Percentiles rank a stretch among this genome's conserved stretches.
Conservation (phyloP, 2,329 filamentous ascomycete species). For the Stachybotrys elegans region DNA sequence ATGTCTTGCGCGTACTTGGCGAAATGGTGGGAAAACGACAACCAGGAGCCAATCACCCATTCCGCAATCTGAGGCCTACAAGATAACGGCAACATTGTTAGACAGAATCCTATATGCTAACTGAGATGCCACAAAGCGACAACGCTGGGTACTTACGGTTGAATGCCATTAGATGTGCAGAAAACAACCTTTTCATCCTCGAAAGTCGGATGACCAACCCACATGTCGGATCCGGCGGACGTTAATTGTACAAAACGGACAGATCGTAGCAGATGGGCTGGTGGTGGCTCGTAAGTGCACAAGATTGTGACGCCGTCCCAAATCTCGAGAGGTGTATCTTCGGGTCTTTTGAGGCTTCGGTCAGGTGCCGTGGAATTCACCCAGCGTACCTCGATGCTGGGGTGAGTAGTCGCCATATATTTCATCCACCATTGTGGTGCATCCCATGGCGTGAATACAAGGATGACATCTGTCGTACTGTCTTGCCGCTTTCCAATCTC, state of each 20-base stretch:
- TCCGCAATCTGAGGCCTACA: slow-evolving; percentile 32
- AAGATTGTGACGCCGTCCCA: slow-evolving; percentile 38
- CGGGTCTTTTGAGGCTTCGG: too few relatives aligned
- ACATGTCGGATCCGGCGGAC: slow-evolving; percentile 38
- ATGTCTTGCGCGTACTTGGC: slow-evolving; percentile 21
- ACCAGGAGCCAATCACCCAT: slow-evolving; percentile 32
- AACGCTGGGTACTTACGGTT: slow-evolving; percentile 27
- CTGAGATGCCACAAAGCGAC: not conserved
- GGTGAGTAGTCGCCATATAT: too few relatives aligned
- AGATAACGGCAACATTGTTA: not conserved
- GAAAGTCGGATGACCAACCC: slow-evolving; percentile 29
- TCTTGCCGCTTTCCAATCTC: too few relatives aligned
- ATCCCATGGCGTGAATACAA: too few relatives aligned
- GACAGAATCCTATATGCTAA: not conserved
- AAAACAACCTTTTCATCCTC: slow-evolving; percentile 29
- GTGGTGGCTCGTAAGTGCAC: slow-evolving; percentile 24
- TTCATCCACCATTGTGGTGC: too few relatives aligned
- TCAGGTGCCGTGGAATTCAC: too few relatives aligned
- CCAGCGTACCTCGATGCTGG: too few relatives aligned
- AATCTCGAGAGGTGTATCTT: slow-evolving; percentile 18
- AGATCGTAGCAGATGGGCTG: slow-evolving; percentile 22
- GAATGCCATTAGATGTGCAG: slow-evolving; percentile 35
- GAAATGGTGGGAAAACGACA: slow-evolving; percentile 27
- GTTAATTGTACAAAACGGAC: slow-evolving; percentile 40
- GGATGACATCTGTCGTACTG: too few relatives aligned